phyloP scores from a whole-genome alignment of 257 asterid species.

The Penstemon newberryi region DNA sequence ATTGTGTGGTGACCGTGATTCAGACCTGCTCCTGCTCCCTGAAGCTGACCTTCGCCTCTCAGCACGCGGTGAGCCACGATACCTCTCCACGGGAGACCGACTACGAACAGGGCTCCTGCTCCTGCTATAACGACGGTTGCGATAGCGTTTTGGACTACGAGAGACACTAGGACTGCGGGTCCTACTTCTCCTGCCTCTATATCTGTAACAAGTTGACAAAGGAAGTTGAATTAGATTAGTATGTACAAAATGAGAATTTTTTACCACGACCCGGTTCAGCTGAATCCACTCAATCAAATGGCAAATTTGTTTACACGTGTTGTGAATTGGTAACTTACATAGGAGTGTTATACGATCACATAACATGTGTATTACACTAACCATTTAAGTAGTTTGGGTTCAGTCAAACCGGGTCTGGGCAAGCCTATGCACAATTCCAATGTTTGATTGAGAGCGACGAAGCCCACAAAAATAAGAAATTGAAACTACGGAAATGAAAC shows the following conservation, averaged over 20 bases:
- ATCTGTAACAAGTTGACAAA: conserved; percentile 47
- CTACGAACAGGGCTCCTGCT: conserved; percentile 70
- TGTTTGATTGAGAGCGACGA: neutral
- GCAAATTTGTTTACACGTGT: too few species aligned
- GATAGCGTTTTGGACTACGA: conserved; percentile 83
- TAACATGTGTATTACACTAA: too few species aligned
- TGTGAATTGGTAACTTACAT: too few species aligned
- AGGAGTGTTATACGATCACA: too few species aligned
- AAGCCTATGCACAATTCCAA: too few species aligned
- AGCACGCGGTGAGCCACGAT: conserved; percentile 53
- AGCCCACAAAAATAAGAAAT: neutral
- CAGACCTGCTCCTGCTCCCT: conserved; percentile 52
- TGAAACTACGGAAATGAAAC: neutral
- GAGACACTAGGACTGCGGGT: conserved; percentile 72
- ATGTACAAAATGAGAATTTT: neutral
- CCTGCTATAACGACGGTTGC: conserved; percentile 62
- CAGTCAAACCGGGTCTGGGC: too few species aligned
- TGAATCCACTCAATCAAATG: too few species aligned
- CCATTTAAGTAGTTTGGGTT: too few species aligned
- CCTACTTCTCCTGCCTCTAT: conserved; percentile 80
- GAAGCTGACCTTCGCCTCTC: conserved; percentile 58
- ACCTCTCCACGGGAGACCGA: conserved; percentile 63
- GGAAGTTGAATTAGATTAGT: neutral
- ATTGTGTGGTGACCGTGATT: conserved; percentile 22
- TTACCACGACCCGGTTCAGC: too few species aligned